A percentile compares a stretch with the other conserved stretches of the same genome.
Conservation (phyloP, 768 basidiomycete species). For the Lentinula boryana region DNA sequence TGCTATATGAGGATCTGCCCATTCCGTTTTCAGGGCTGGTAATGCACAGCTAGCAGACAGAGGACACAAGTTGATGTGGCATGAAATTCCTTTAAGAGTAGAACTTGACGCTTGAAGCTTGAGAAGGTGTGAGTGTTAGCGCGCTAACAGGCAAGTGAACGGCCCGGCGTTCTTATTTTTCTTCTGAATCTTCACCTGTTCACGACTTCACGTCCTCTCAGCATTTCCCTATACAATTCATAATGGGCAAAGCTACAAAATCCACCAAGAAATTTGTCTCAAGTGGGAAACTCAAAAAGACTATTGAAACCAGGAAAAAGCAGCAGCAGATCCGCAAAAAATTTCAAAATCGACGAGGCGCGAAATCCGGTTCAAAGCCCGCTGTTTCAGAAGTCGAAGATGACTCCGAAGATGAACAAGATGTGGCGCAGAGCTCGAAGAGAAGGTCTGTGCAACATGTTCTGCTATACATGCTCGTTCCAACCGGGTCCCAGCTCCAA, state of each 20-base stretch:
- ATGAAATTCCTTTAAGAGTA: neutral
- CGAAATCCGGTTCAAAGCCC: conserved; percentile 30
- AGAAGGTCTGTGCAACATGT: conserved; percentile 10
- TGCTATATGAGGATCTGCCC: conserved; percentile 16
- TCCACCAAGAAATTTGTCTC: conserved; percentile 84
- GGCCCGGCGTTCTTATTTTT: neutral
- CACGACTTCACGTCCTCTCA: neutral
- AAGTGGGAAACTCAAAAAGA: conserved; percentile 83
- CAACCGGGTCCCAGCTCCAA: conserved; percentile 26
- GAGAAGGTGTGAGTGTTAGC: neutral
- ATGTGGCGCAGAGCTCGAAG: conserved; percentile 26
- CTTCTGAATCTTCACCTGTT: neutral
- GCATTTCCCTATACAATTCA: too few species aligned
- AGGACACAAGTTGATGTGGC: neutral
- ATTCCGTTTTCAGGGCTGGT: neutral
- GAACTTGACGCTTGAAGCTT: too few species aligned
- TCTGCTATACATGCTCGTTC: conserved; percentile 4
- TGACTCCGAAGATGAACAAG: conserved; percentile 25
- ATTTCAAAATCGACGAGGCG: conserved; percentile 51
- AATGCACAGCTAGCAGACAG: neutral
- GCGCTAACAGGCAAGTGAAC: neutral
- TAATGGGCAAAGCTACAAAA: conserved; percentile 65
- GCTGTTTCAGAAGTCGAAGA: conserved; percentile 21
- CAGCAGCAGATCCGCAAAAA: conserved; percentile 73
- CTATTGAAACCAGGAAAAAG: conserved; percentile 79